Percentiles rank a stretch among this genome's conserved stretches.
phyloP scores from a whole-genome alignment of 2,329 filamentous ascomycete species.

The Colletotrichum sublineola region DNA sequence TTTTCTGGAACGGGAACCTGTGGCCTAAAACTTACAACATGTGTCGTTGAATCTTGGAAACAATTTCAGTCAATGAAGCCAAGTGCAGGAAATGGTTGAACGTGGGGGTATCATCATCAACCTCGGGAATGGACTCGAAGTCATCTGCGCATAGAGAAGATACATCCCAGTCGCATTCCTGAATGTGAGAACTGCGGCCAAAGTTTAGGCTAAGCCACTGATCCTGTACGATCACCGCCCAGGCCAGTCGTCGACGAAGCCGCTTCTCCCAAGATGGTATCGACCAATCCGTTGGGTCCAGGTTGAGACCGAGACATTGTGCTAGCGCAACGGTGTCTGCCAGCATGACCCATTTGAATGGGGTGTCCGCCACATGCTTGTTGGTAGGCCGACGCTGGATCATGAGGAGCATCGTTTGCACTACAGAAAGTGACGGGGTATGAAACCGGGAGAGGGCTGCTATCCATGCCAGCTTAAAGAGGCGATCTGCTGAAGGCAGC shows the following conservation, averaged over 20 bases:
- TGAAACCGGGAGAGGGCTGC: slow-evolving; percentile 22
- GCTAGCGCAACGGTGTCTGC: slow-evolving; percentile 30
- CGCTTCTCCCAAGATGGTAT: slow-evolving; percentile 31
- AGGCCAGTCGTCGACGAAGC: slow-evolving; percentile 22
- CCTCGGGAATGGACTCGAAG: neutral
- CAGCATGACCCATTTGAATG: slow-evolving; percentile 38
- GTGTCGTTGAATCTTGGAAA: slow-evolving; percentile 30
- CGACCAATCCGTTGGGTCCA: slow-evolving; percentile 26
- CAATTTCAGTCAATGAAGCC: slow-evolving; percentile 21
- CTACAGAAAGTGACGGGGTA: slow-evolving; percentile 20
- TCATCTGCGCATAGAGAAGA: neutral
- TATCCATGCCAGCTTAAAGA: slow-evolving; percentile 34
- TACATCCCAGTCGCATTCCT: slow-evolving; percentile 31
- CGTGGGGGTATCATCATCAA: neutral
- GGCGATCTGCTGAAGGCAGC: slow-evolving; percentile 23
- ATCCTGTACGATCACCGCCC: slow-evolving; percentile 32
- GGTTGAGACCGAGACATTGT: slow-evolving; percentile 28
- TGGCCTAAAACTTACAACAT: slow-evolving; percentile 18
- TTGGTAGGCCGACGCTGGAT: slow-evolving; percentile 37
- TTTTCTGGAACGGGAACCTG: fast-evolving
- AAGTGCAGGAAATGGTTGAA: slow-evolving; percentile 24
- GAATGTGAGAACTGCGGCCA: slow-evolving; percentile 31
- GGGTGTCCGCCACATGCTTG: slow-evolving; percentile 32
- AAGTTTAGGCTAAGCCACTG: slow-evolving; percentile 33
- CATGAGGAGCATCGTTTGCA: slow-evolving; percentile 34